phyloP scores from a whole-genome alignment of 345 rosid genomes.

The Anastatica hierochuntica region DNA sequence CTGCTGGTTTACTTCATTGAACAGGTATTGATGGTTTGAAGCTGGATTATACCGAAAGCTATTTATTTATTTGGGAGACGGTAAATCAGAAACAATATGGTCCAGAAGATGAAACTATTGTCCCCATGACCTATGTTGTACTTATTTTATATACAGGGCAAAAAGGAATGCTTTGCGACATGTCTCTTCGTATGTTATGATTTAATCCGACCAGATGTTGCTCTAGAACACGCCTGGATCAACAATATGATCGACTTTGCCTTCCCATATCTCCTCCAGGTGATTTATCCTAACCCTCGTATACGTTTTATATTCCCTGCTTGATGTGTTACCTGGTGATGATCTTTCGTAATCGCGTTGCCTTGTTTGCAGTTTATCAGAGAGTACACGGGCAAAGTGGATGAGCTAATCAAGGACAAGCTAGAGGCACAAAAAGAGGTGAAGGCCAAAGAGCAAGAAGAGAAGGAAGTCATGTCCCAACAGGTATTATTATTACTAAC shows the following conservation, averaged over 20 bases:
- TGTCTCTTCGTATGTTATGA: conserved; percentile 95
- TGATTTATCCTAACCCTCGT: conserved; percentile 10
- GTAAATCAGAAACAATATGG: neutral
- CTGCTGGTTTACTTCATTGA: conserved; percentile 88
- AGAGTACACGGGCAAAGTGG: conserved; percentile 71
- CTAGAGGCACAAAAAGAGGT: conserved; percentile 56
- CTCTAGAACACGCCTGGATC: conserved; percentile 86
- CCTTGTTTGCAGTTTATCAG: conserved; percentile 46
- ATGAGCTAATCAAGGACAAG: conserved; percentile 72
- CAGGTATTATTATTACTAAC: no score
- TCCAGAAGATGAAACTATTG: neutral
- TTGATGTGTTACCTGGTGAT: neutral
- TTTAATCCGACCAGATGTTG: conserved; percentile 68
- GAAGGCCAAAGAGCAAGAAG: conserved; percentile 64
- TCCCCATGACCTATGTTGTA: conserved; percentile 1
- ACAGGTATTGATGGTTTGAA: conserved; percentile 43
- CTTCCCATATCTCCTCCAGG: conserved; percentile 82
- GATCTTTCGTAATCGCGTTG: neutral
- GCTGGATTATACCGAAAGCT: no score
- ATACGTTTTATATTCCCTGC: neutral
- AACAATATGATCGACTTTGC: conserved; percentile 81
- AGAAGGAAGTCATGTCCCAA: conserved; percentile 70
- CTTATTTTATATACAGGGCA: conserved; percentile 47
- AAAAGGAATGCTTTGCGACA: conserved; percentile 88
- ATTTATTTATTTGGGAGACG: no score